These are phyloP conservation scores for Botryotinia calthae DNA, from an alignment of 2,329 filamentous ascomycete genomes.

Conservation along the genomic window DNA sequence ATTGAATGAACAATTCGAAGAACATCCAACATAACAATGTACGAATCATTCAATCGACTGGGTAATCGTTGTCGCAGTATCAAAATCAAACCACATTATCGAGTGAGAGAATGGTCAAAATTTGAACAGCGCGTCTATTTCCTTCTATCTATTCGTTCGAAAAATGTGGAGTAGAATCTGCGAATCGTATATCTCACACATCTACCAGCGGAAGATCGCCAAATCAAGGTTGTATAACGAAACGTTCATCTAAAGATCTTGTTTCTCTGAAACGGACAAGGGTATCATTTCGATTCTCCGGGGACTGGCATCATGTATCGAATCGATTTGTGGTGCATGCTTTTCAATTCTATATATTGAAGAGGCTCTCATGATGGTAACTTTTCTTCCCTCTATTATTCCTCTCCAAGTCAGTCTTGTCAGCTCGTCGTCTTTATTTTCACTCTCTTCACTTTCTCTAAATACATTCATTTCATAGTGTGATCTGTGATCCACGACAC, in stretches of 20 bases:
- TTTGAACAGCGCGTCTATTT: neutral
- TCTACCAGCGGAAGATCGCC: neutral
- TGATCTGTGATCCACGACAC: conserved; percentile 24
- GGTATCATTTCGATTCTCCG: neutral
- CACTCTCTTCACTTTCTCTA: neutral
- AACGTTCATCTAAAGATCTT: conserved; percentile 8
- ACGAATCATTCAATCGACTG: neutral
- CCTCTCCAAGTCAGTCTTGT: conserved; percentile 16
- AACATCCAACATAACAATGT: neutral
- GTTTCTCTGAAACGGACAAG: neutral
- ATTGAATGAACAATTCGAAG: neutral
- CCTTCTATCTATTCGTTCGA: neutral
- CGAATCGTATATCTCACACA: conserved; percentile 1
- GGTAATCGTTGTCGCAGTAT: neutral
- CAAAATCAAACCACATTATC: neutral
- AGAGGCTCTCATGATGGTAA: neutral
- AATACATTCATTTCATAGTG: conserved; percentile 13
- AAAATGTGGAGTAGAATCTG: neutral
- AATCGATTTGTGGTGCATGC: neutral
- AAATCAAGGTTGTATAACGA: neutral
- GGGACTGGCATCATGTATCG: neutral
- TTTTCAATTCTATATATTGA: conserved; percentile 13
- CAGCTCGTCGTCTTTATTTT: neutral
- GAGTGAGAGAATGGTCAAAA: neutral
- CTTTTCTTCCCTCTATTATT: neutral